Conservation (phyloP, 345 rosid species). For the Leavenworthia alabamica region DNA sequence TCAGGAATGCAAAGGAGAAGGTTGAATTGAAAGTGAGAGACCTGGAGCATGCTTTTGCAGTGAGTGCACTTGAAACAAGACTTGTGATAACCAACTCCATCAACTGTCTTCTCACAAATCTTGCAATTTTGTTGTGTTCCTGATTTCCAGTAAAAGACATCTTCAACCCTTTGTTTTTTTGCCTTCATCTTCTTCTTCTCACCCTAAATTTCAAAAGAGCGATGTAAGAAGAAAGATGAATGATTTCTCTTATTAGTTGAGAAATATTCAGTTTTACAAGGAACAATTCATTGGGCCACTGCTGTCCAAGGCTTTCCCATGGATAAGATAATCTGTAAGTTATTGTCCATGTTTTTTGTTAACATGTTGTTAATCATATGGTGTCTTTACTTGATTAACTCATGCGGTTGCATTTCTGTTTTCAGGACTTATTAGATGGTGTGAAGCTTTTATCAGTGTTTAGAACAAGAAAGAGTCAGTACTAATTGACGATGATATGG, state of each 20-base stretch:
- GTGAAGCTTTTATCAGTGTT: conserved; percentile 63
- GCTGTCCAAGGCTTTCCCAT: conserved; percentile 54
- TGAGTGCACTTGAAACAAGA: no score
- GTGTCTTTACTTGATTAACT: neutral
- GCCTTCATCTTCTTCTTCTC: no score
- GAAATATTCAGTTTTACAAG: conserved; percentile 39
- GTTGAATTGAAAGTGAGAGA: no score
- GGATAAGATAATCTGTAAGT: conserved; percentile 77
- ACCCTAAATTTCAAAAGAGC: no score
- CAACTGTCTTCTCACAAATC: no score
- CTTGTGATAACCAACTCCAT: no score
- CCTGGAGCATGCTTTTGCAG: no score
- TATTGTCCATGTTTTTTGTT: conserved; percentile 16
- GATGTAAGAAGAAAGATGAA: conserved; percentile 44
- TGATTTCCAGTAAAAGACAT: no score
- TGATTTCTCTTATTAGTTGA: conserved; percentile 50
- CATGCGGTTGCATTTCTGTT: conserved; percentile 17
- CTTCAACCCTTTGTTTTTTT: no score
- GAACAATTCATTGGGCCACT: conserved; percentile 61
- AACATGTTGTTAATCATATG: neutral
- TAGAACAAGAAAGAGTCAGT: conserved; percentile 54
- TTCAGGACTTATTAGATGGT: conserved; percentile 66
- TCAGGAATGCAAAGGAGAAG: no score
- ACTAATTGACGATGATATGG: conserved; percentile 34
- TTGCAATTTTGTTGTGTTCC: no score